Evolutionary conservation across 768 basidiomycete species (phyloP), one percentile per base, ranked within the genome.

Genomic region (Kwoniella sp.): DNA sequence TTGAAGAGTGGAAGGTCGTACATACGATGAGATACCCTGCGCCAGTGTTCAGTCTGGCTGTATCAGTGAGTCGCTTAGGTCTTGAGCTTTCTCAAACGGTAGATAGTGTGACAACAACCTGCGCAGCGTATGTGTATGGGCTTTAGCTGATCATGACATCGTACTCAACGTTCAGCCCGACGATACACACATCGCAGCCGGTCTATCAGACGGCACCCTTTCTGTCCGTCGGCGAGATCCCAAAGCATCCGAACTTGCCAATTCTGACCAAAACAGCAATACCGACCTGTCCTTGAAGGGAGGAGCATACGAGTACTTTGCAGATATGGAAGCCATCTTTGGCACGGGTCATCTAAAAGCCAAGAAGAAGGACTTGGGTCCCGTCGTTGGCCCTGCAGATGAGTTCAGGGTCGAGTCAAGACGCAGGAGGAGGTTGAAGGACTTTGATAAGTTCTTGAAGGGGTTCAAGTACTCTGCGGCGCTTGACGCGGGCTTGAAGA

Each of bases 11-110:
- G 83, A 90, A 90, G 73, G 96, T 99, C 36, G 88, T 96, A 15
- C 96, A 99, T 74, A 97, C 96, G 3, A 98, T 99, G 92, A 88
- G 96, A 49, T 98, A 98, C 80, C 91, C 95, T 4, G 92, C 93
- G 4, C 91, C 93, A 5, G 81, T 99, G 1, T 83, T 99, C 19
- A 91, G 88, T 74, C 83, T 98, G 47, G 92, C 93, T 17, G 84
- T 98, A 50, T 97, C 95, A 63, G 94, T 95, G 80, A 73, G 88
- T 60, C 46, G 25, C 7, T 27, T 13, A 40, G 19, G 25, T 56
- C 36, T 4, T 27, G 19, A 40, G 13, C n/a, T 40, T 25, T 13
- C 19, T 37, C n/a, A n/a, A n/a, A n/a, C n/a, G n/a, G n/a, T n/a
- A n/a, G n/a, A 10, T 19, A 26, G 13, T 33, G 13, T 33, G 33